phyloP scores from a whole-genome alignment of 1,284 basidiomycete genomes.

The Calocybe gambosa region DNA sequence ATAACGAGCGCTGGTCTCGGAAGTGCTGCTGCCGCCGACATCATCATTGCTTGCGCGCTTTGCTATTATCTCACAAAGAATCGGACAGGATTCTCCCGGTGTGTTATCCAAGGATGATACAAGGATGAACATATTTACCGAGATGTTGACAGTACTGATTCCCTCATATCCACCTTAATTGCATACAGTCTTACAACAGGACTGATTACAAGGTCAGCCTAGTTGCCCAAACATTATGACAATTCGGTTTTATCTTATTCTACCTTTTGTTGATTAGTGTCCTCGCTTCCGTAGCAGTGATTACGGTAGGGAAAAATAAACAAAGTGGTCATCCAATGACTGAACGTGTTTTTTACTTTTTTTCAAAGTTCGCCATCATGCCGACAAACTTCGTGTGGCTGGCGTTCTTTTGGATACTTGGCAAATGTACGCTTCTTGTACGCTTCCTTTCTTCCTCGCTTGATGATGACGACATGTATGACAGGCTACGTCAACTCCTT shows the following conservation, averaged over 20 bases:
- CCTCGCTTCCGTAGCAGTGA: constrained; percentile 31
- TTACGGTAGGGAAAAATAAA: constrained; percentile 24
- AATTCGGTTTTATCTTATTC: too few species aligned
- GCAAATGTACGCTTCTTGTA: constrained; percentile 30
- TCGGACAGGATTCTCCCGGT: constrained; percentile 31
- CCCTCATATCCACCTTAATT: constrained; percentile 34
- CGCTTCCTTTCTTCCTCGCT: background rate
- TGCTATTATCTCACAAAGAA: constrained; percentile 35
- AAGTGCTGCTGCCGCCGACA: constrained; percentile 35
- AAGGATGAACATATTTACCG: background rate
- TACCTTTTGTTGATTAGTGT: constrained; percentile 23
- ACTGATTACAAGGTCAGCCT: constrained; percentile 30
- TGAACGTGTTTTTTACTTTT: background rate
- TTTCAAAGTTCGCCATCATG: constrained; percentile 33
- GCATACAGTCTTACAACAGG: constrained; percentile 37
- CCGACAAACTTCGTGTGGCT: constrained; percentile 36
- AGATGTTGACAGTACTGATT: constrained; percentile 28
- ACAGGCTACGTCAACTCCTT: constrained; percentile 38
- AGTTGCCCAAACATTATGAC: background rate
- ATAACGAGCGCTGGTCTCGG: constrained; percentile 36
- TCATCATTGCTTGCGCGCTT: constrained; percentile 33
- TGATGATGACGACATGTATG: constrained; percentile 1
- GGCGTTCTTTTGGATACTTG: constrained; percentile 37
- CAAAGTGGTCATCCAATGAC: background rate
- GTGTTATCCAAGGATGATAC: background rate